Base-by-base conservation (phyloP, 352 stramenopile species). In the Phytopythium helicoides region DNA sequence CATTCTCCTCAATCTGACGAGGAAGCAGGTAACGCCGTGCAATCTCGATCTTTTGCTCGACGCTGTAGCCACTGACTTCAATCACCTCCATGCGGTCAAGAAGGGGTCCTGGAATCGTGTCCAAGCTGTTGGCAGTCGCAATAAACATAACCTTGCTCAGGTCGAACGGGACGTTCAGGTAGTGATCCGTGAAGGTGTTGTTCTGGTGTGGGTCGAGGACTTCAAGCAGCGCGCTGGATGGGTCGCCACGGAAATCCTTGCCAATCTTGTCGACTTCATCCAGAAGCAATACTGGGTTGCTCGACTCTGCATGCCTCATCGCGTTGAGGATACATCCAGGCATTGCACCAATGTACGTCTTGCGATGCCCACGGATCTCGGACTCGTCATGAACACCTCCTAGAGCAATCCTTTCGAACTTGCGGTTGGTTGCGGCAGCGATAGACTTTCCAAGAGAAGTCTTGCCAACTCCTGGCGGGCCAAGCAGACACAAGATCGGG, bases 211-310 rank as follows among this genome's bases (percentile, higher is more conserved):
- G 86, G 36, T 95, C 86, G 23, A 95, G 68, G n/a, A 95, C 81
- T 65, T 95, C 86, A 18, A 95, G 62, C 31, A 95, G 65, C 31
- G 86, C 86, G 54, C 71, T 87, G 1, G 70, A 69, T 21, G 79
- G 78, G 31, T 89, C 75, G 1, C 77, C 76, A 36, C 79, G 76
- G 41, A 87, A 86, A 36, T 87, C 79, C 39, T 87, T 87, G 36
- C 78, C 76, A 39, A 93, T 63, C 58, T 93, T 93, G 65, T 93
- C 82, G 22, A 93, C 79, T 51, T 99, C 96, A 52, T 95, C 86
- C 25, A 95, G 58, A 28, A 95, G 54, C 7, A 95, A 49, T 33
- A 95, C 81, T 0, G 84, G 83, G 50, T 94, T 93, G 50, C 75
- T 74, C 16, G 69, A 88, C 54, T 88, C 76, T 18, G 82, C 80